Evolutionary conservation across 495 filamentous ascomycete species (phyloP), one percentile per base, ranked within the genome.

Genomic region (Oleoguttula mirabilis): DNA sequence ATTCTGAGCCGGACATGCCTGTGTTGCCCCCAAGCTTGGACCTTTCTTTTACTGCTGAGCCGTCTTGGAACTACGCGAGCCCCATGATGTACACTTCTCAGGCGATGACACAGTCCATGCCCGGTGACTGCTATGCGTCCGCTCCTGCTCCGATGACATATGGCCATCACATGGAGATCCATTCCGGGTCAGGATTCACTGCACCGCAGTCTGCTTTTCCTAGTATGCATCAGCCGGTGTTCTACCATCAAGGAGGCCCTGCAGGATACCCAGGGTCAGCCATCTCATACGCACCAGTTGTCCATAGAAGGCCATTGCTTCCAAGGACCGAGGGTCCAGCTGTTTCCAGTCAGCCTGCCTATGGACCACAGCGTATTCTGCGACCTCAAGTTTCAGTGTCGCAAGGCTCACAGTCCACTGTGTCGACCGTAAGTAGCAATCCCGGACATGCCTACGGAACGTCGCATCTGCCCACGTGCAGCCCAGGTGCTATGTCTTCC

Each of bases 381-480:
- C 32, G 32, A 19, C 44, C 49, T 43, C 39, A 47, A 2, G 14
- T 48, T 21, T 33, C 36, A 25, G 25, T 11, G 10, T 36, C 24
- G 38, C 44, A 24, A 21, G 21, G 12, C 12, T 32, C 42, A 20
- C 43, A 41, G 10, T 10, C 36, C 10, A 2, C 17, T 36, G 33
- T 44, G 16, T 25, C 43, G 1, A 38, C 27, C 23, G 49, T 52
- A 52, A 52, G 49, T 47, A 52, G 16, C 24, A n/a, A n/a, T n/a
- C n/a, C n/a, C n/a, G n/a, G n/a, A n/a, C n/a, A n/a, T n/a, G n/a
- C n/a, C n/a, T n/a, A n/a, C n/a, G n/a, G n/a, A n/a, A n/a, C n/a
- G n/a, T n/a, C n/a, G n/a, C n/a, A n/a, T n/a, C n/a, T n/a, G n/a
- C n/a, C n/a, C n/a, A n/a, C n/a, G n/a, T n/a, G n/a, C n/a, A n/a